Conservation (phyloP, 1,284 basidiomycete genomes). For the Ganoderma sp. region DNA sequence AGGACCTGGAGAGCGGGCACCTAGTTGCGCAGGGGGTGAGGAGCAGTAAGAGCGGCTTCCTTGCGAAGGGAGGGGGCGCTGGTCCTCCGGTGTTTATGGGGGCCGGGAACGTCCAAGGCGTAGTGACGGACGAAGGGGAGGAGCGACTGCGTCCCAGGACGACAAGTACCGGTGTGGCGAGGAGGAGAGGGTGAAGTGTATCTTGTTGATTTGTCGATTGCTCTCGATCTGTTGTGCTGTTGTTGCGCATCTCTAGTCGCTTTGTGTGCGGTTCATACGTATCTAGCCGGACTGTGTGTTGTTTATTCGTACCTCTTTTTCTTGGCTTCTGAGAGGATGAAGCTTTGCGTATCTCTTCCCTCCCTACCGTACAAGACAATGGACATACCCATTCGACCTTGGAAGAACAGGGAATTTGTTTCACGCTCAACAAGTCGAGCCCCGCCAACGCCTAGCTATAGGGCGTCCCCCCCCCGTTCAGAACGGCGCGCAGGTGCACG, state of each 20-base stretch:
- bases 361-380: not conserved
- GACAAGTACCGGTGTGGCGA: constrained; percentile 11
- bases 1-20: constrained; percentile 50
- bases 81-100: constrained; percentile 73
- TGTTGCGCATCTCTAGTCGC: constrained; percentile 10
- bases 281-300: constrained; percentile 10
- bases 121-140: constrained; percentile 33
- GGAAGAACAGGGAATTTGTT: too few species aligned
- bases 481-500: not conserved
- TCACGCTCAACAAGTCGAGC: too few species aligned
- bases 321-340: not conserved
- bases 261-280: constrained; percentile 11
- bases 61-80: constrained; percentile 76
- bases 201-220: constrained; percentile 28
- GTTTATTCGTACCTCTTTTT: constrained; percentile 11
- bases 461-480: too few species aligned
- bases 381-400: too few species aligned
- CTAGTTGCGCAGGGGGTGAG: constrained; percentile 59
- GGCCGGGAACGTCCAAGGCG: constrained; percentile 63
- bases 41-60: constrained; percentile 60
- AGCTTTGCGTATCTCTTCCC: not conserved
- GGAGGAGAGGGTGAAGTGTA: constrained; percentile 3
- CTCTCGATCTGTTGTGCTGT: constrained; percentile 32
- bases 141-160: constrained; percentile 26
- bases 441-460: not conserved